Base-by-base conservation (phyloP, 208 protist species). In the Trypanosoma lewisi region DNA sequence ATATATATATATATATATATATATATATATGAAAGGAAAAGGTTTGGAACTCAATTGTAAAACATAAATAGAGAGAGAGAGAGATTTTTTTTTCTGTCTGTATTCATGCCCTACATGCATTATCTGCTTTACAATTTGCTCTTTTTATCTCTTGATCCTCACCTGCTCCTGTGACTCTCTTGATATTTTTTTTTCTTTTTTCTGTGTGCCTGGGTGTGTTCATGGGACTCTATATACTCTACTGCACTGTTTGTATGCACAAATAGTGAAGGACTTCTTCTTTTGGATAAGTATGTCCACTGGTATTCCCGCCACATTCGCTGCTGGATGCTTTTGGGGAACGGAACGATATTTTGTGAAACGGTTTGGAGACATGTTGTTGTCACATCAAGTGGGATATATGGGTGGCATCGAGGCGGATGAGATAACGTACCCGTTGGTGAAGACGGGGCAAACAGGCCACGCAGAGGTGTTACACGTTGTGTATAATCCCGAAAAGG, bases 401-500 rank as follows among this genome's bases (percentile, higher is more conserved):
- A 95, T 93, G 77, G 91, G 88, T 11, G 96, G 95, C 21, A 37
- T 58, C 2, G 82, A 80, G 36, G 63, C 47, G 1, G 72, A 78
- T 37, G 80, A 79, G 6, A 49, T 85, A 19, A 94, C 87, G 0
- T 98, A 98, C 74, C 45, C 83, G 16, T 69, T 95, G 47, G 97
- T 98, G 6, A 98, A 96, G 76, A 86, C 75, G 23, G 96, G 95
- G 56, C 63, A 53, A 39, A 98, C 96, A 8, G 94, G 94, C 33
- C 96, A 98, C 73, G 95, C 95, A 2, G 97, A 99, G 77, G 97
- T 96, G 12, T 80, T 98, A 1, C 77, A 97, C 59, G 71, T 97
- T 56, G 85, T 63, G 23, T 97, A 87, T 62, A 81, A 98, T 57
- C 74, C 89, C 21, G 33, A 50, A 9, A 87, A 94, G 67, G 73